Evolutionary conservation across 257 asterid species (phyloP), one percentile per base, ranked within the genome.

Genomic region (Salvia splendens): DNA sequence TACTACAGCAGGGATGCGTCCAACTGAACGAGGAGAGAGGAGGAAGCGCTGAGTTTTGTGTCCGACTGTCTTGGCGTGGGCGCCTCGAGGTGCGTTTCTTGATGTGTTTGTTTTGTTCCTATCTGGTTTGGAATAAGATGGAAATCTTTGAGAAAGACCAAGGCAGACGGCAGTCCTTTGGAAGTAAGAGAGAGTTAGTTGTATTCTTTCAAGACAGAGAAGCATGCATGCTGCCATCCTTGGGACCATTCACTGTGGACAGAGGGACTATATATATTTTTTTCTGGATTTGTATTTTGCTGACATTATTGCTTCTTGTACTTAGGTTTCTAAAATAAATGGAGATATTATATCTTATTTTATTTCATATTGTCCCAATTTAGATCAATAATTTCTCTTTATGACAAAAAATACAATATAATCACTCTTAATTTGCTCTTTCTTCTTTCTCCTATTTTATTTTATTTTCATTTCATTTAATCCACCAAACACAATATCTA

Each of bases 1-100:
- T 94, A 16, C 77, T 94, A 94, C 85, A 94, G 99, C 80, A 82
- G 99, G 62, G 99, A 94, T 53, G 84, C 96, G 40, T 48, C 93
- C 7, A 88, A 87, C 50, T 89, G 65, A 84, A 24, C 30, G 30
- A 24, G 30, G 43, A 38, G 75, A 54, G 77, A 75, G 56, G 61
- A 10, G 32, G 40, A 0, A 11, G 58, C 75, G 11, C 38, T 41
- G 64, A 46, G 50, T 64, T 64, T 55, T 71, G 50, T 74, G 81
- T 64, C 49, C 45, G 74, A 76, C 41, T 72, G 78, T 73, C 71
- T 58, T 72, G 78, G 76, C 54, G 8, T 8, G 42, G 42, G 45
- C 51, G 32, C 66, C 17, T 33, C 40, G 24, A 59, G 65, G 65
- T 62, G 51, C 60, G 61, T 61, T 54, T 14, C 56, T 69, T 9